Conservation (phyloP, 371 early-diverging fungal genomes). For the Saksenaea oblongispora region DNA sequence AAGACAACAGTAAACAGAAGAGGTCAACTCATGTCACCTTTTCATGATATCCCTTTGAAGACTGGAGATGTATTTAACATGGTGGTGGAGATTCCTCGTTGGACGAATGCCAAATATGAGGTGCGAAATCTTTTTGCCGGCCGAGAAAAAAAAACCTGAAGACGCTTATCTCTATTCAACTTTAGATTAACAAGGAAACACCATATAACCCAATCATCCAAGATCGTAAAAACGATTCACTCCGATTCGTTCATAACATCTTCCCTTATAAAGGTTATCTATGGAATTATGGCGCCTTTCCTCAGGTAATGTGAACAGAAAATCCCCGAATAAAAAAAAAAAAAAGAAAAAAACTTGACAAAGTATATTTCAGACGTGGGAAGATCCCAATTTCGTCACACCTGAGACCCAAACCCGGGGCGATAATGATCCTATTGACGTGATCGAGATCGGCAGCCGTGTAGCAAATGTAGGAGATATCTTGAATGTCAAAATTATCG, state of each 20-base stretch:
- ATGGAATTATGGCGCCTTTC: conserved; percentile 94
- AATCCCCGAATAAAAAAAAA: not conserved
- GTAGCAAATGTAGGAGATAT: conserved; percentile 1
- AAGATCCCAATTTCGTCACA: conserved; percentile 78
- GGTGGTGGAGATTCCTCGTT: conserved; percentile 91
- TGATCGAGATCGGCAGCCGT: conserved; percentile 57
- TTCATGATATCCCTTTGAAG: conserved; percentile 88
- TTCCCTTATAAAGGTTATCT: conserved; percentile 93
- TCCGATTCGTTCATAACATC: conserved; percentile 85
- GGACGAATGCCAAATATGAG: conserved; percentile 94
- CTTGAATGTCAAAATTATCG: conserved; percentile 90
- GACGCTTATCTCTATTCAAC: not conserved
- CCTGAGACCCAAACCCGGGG: conserved; percentile 76
- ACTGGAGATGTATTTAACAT: conserved; percentile 75
- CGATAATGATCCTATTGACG: conserved; percentile 93
- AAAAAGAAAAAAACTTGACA: not conserved
- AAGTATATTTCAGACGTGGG: conserved; percentile 72
- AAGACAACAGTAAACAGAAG: not conserved
- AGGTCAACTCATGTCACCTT: conserved; percentile 68
- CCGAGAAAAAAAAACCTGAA: not conserved
- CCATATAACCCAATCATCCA: conserved; percentile 91
- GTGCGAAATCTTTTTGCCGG: conserved; percentile 28
- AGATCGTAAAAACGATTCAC: conserved; percentile 88
- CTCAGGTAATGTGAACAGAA: conserved; percentile 32
- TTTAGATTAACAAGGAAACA: conserved; percentile 74